phyloP scores from a whole-genome alignment of 768 basidiomycete species.

The Xerocomellus dryophilus region DNA sequence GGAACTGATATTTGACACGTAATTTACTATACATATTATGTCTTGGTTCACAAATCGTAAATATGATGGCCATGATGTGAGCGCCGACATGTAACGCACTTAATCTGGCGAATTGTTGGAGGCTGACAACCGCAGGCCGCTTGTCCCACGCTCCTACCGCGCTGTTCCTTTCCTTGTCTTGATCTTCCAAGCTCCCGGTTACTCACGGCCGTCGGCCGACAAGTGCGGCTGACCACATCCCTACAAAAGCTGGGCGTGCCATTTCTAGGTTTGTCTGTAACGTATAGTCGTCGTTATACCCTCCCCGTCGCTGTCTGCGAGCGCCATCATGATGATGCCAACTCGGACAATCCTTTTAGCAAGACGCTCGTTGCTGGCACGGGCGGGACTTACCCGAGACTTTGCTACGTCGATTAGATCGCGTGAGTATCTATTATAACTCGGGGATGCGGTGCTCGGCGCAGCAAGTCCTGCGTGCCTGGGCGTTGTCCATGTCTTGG shows the following conservation, averaged over 20 bases:
- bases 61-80: not conserved
- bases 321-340: conserved; percentile 19
- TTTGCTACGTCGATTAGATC: conserved; percentile 29
- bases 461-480: not conserved
- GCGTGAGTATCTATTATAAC: conserved; percentile 24
- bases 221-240: conserved; percentile 9
- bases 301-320: conserved; percentile 2
- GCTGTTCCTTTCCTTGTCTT: conserved; percentile 13
- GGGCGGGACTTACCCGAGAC: conserved; percentile 21
- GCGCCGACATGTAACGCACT: not conserved
- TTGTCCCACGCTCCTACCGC: conserved; percentile 26
- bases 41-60: not conserved
- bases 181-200: conserved; percentile 14
- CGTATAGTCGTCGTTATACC: conserved; percentile 14
- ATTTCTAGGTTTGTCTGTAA: conserved; percentile 4
- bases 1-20: conserved; percentile 8
- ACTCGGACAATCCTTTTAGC: conserved; percentile 22
- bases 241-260: conserved; percentile 17
- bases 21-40: not conserved
- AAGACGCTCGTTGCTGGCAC: conserved; percentile 27
- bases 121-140: not conserved
- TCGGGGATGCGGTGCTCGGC: not conserved
- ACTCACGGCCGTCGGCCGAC: conserved; percentile 17
- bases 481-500: not conserved
- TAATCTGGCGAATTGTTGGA: too few relatives aligned